Evolutionary conservation across 345 rosid species (phyloP), one percentile per base, ranked within the genome.

Genomic region (Eucalyptus sp.): DNA sequence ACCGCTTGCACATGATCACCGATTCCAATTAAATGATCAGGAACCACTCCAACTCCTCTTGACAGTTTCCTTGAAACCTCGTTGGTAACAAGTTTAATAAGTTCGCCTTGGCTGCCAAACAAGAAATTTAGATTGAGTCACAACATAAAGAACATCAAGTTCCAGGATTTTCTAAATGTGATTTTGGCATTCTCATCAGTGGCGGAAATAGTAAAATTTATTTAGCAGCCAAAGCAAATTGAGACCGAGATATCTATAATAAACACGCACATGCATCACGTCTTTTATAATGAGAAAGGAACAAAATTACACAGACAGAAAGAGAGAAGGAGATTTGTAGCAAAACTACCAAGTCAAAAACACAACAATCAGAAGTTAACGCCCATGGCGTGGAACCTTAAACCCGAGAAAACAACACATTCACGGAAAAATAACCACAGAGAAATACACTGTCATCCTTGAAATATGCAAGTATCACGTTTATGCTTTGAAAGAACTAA

Each of bases 21-120:
- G 15, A 86, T 58, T 52, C 88, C 88, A 29, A 89, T 56, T 18
- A 89, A 27, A n/a, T 62, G 14, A 44, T 86, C 64, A 68, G 62
- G 51, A 2, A 89, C 76, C 1, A 7, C 76, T 66, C 76, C 2
- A 22, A 13, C 50, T 86, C 58, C n/a, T 46, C 43, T 48, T 8
- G 27, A 37, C 24, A 89, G n/a, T 54, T n/a, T 2, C 31, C 27
- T 20, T 1, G 33, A 48, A 24, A 84, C 41, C 80, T 33, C n/a
- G 1, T 54, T 9, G 31, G 83, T 44, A 13, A 88, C 24, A 43
- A 52, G 68, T 58, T 79, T 88, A 16, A 83, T 88, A n/a, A 88
- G 41, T 43, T 22, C 79, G 1, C 87, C 89, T 33, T 71, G 86
- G n/a, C 87, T 85, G 86, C 50, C 15, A 5, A 20, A 81, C 27